Conservation (phyloP, 2,329 filamentous ascomycete genomes). For the Aspergillus quadrilineatus region DNA sequence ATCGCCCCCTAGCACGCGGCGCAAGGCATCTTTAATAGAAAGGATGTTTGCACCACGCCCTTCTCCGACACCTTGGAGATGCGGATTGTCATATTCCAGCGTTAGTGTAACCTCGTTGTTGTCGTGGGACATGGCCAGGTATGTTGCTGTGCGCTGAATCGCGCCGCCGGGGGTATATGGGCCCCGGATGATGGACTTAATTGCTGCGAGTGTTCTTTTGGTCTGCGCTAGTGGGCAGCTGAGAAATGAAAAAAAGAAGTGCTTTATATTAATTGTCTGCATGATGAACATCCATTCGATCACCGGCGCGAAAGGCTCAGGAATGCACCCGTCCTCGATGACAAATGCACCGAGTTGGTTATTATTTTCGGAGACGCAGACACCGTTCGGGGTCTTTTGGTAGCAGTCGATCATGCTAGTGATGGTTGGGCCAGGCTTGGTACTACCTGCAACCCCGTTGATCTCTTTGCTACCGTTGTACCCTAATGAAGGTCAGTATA, state of each 20-base stretch:
- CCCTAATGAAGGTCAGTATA: background rate
- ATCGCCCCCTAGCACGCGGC: background rate
- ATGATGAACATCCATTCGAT: slow-evolving; percentile 12
- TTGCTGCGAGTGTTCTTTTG: background rate
- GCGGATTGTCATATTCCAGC: slow-evolving; percentile 55
- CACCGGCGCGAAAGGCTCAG: slow-evolving; percentile 15
- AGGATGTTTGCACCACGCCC: slow-evolving; percentile 18
- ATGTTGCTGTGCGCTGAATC: slow-evolving; percentile 61
- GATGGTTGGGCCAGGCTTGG: slow-evolving; percentile 16
- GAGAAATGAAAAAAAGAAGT: background rate
- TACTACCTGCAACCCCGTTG: slow-evolving; percentile 28
- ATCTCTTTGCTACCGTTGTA: slow-evolving; percentile 6
- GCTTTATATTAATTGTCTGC: slow-evolving; percentile 6
- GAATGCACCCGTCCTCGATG: slow-evolving; percentile 22
- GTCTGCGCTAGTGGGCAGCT: background rate
- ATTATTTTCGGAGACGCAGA: background rate
- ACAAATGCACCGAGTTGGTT: slow-evolving; percentile 16
- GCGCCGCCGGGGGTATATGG: slow-evolving; percentile 59
- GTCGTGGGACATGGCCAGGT: slow-evolving; percentile 67
- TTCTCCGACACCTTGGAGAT: slow-evolving; percentile 8
- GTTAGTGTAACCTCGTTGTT: slow-evolving; percentile 61
- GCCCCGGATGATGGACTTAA: slow-evolving; percentile 33
- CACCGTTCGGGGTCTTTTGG: too few relatives aligned
- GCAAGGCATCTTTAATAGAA: slow-evolving; percentile 17
- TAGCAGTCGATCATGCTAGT: slow-evolving; percentile 17